Percentiles rank a stretch among this genome's conserved stretches.
Evolutionary conservation across 2,329 filamentous ascomycete genomes (phyloP).

Genomic region (Fusarium sp.): DNA sequence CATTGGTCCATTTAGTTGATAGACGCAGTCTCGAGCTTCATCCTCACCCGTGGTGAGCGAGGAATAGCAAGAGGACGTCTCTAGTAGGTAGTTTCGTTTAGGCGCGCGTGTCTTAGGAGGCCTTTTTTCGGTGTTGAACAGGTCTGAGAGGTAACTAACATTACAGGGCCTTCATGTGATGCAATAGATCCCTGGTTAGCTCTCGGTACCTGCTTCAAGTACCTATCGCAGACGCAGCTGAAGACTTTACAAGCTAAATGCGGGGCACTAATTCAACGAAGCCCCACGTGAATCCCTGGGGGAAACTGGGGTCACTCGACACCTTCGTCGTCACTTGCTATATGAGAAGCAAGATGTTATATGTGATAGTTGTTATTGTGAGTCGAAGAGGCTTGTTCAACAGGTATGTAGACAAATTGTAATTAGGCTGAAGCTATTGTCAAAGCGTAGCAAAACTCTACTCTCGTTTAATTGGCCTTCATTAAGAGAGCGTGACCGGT

Average conservation of each 20-base stretch:
- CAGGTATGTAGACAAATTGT: not conserved
- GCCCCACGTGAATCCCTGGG: conserved; percentile 38
- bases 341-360: not conserved
- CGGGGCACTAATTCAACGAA: conserved; percentile 46
- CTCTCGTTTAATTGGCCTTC: not conserved
- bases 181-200: conserved; percentile 43
- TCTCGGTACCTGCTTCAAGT: conserved; percentile 35
- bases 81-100: conserved; percentile 8
- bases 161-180: conserved; percentile 46
- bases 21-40: conserved; percentile 41
- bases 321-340: conserved; percentile 1
- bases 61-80: conserved; percentile 32
- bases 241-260: conserved; percentile 39
- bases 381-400: not conserved
- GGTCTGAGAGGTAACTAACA: conserved; percentile 13
- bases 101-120: conserved; percentile 19
- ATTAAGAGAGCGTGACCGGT: conserved; percentile 6
- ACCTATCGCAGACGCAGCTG: conserved; percentile 19
- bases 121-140: conserved; percentile 30
- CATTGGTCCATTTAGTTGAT: conserved; percentile 42
- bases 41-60: conserved; percentile 38
- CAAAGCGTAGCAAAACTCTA: not conserved
- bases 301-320: conserved; percentile 26
- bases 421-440: not conserved
- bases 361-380: not conserved